Conservation (phyloP, 805 yeast species). For the Cyberlindnera misumaiensis region DNA sequence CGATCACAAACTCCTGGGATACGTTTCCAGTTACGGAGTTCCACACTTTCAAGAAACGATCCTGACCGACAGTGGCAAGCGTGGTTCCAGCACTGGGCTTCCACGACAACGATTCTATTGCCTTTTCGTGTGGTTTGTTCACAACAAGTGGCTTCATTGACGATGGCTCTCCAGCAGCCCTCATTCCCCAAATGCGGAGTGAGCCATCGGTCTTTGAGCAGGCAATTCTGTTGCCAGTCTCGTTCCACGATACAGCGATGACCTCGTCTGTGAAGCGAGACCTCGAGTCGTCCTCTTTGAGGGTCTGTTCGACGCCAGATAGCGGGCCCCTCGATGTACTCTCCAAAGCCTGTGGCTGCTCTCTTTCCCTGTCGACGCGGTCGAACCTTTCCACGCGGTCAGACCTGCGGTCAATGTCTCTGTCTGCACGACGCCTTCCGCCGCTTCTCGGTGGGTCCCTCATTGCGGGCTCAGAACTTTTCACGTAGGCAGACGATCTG, state of each 20-base stretch:
- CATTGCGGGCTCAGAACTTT: too few relatives aligned
- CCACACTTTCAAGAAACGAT: conserved; percentile 42
- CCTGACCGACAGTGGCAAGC: conserved; percentile 45
- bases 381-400: conserved; percentile 3
- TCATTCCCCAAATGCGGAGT: conserved; percentile 26
- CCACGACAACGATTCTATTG: conserved; percentile 41
- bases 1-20: conserved; percentile 27
- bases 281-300: conserved; percentile 1
- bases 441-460: too few relatives aligned
- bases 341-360: neutral
- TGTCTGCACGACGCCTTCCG: too few relatives aligned
- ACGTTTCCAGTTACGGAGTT: conserved; percentile 30
- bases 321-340: too few relatives aligned
- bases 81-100: conserved; percentile 38
- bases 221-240: conserved; percentile 24
- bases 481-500: too few relatives aligned
- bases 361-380: conserved; percentile 4
- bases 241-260: conserved; percentile 23
- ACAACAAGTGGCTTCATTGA: conserved; percentile 26
- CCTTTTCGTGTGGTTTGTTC: conserved; percentile 32
- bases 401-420: too few relatives aligned
- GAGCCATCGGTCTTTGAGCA: conserved; percentile 22
- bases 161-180: conserved; percentile 24
- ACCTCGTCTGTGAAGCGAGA: conserved; percentile 8
- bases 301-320: neutral